Evolutionary conservation across 2,329 filamentous ascomycete species (phyloP).

Genomic region (Scedosporium dehoogii): DNA sequence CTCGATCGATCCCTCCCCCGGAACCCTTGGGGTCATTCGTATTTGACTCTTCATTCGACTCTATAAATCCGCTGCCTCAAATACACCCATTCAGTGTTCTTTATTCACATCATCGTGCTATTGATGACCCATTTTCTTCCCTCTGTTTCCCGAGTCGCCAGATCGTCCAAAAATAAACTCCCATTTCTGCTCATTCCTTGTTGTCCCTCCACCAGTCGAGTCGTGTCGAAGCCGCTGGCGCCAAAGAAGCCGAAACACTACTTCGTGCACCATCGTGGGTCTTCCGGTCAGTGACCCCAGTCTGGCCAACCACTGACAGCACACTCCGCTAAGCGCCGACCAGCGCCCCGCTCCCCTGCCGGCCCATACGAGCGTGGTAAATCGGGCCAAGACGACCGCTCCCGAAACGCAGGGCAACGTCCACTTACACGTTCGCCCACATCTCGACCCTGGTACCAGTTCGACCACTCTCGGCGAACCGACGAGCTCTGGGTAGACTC

Average conservation of each 20-base stretch:
- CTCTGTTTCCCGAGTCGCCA: not conserved
- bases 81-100: not conserved
- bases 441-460: not conserved
- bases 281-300: not conserved
- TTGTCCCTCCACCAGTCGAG: not conserved
- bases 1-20: no score
- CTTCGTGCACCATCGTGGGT: not conserved
- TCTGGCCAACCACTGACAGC: not conserved
- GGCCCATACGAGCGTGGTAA: not conserved
- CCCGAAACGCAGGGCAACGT: not conserved
- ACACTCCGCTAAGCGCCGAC: not conserved
- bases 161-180: not conserved
- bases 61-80: no score
- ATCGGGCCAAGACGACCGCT: not conserved
- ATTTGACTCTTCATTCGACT: no score
- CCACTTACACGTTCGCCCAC: not conserved
- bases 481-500: not conserved
- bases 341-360: not conserved
- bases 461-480: not conserved
- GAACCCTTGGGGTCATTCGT: no score
- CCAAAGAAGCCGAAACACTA: not conserved
- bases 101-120: not conserved
- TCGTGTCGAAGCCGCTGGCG: not conserved
- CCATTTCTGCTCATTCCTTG: not conserved
- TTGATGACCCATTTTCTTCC: not conserved